A percentile compares a stretch with the other conserved stretches of the same genome.
These are phyloP conservation scores for rapeseed (Brassica napus) DNA, from an alignment of 345 rosid species.

Conservation along the genomic window Da-Ae NC_063447.1:20201501-20202000, in stretches of 20 bases:
- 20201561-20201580: slow-evolving; percentile 90
- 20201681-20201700: slow-evolving; percentile 54
- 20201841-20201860: too few species aligned
- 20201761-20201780: not conserved
- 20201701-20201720: slow-evolving; percentile 51
- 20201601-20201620: slow-evolving; percentile 77
- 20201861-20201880: not conserved
- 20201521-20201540: not conserved
- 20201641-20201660: slow-evolving; percentile 61
- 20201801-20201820: not conserved
- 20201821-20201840: not conserved
- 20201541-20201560: not conserved
- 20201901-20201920: not conserved
- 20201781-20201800: not conserved
- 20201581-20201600: slow-evolving; percentile 74
- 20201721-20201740: not conserved
- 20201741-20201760: not conserved
- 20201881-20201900: not conserved
- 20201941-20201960: too few species aligned
- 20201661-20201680: slow-evolving; percentile 53
- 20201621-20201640: slow-evolving; percentile 50
- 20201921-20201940: too few species aligned
- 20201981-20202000: too few species aligned
- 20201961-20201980: too few species aligned
- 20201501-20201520: not conserved